Percentiles rank a stretch among this genome's conserved stretches.
Evolutionary conservation across 2,329 filamentous ascomycete species (phyloP).

Genomic region (Colletotrichum higginsianum): DNA sequence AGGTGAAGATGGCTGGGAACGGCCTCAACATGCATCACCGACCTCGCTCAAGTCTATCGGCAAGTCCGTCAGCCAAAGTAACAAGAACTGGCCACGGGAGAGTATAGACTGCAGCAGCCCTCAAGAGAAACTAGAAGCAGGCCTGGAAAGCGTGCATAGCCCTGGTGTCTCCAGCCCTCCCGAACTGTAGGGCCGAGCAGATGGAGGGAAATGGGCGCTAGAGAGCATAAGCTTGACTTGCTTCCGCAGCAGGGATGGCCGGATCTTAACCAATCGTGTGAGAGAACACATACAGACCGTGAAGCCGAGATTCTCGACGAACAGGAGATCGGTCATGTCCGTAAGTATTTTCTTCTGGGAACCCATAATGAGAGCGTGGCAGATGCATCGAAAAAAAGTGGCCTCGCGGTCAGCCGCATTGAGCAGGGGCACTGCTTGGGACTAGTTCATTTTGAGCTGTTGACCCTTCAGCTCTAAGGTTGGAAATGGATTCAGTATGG

Average conservation of each 20-base stretch:
- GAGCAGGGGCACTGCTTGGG: constrained; percentile 15
- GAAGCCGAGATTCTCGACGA: constrained; percentile 3
- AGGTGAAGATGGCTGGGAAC: not conserved
- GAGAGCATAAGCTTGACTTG: constrained; percentile 30
- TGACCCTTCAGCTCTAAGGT: constrained; percentile 8
- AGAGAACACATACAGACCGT: not conserved
- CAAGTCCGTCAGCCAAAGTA: constrained; percentile 30
- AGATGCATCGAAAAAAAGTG: constrained; percentile 22
- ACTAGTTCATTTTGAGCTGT: constrained; percentile 13
- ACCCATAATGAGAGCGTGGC: constrained; percentile 18
- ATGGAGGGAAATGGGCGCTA: not conserved
- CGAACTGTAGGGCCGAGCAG: constrained; percentile 7
- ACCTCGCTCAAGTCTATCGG: constrained; percentile 28
- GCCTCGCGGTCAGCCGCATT: constrained; percentile 18
- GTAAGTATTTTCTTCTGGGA: not conserved
- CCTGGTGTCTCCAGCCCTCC: constrained; percentile 1
- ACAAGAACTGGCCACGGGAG: not conserved
- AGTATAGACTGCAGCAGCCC: not conserved
- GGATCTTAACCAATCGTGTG: constrained; percentile 21
- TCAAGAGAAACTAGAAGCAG: not conserved
- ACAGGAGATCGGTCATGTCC: constrained; percentile 5
- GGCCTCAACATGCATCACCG: constrained; percentile 3
- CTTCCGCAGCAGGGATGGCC: constrained; percentile 11
- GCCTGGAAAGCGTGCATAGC: constrained; percentile 10
- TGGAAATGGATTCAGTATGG: constrained; percentile 5